Percentiles rank a stretch among this genome's conserved stretches.
phyloP scores from a whole-genome alignment of 2,329 filamentous ascomycete genomes.

The Atkinsonella hypoxylon region DNA sequence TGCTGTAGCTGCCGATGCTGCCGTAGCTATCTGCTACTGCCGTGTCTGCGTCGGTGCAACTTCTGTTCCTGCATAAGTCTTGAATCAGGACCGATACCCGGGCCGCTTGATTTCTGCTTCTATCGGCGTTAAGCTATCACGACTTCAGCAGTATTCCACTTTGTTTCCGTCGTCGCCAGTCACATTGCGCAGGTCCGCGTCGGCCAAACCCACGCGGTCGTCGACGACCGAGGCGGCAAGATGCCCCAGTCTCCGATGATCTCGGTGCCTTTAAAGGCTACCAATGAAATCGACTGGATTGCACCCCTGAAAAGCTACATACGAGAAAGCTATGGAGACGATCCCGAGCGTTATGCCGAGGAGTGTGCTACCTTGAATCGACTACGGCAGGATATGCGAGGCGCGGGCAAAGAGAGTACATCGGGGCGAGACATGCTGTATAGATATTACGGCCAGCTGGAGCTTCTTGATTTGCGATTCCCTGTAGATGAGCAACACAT shows the following conservation, averaged over 20 bases:
- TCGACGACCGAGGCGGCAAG: slow-evolving; percentile 8
- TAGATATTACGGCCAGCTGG: slow-evolving; percentile 93
- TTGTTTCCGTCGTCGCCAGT: background rate
- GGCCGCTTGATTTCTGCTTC: background rate
- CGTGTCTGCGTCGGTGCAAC: background rate
- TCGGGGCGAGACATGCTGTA: slow-evolving; percentile 89
- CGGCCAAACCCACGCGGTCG: background rate
- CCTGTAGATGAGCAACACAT: slow-evolving; percentile 98
- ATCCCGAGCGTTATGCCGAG: slow-evolving; percentile 89
- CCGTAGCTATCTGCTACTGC: slow-evolving; percentile 2
- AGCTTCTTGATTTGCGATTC: slow-evolving; percentile 86
- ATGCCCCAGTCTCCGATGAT: slow-evolving; percentile 93
- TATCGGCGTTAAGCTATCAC: background rate
- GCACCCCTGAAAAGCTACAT: slow-evolving; percentile 88
- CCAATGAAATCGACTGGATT: slow-evolving; percentile 98
- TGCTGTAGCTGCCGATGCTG: slow-evolving; percentile 3
- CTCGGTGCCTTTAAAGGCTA: slow-evolving; percentile 81
- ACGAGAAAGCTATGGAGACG: slow-evolving; percentile 84
- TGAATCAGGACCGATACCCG: background rate
- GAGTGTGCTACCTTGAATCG: slow-evolving; percentile 93
- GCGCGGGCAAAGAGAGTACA: slow-evolving; percentile 91
- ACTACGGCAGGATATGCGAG: slow-evolving; percentile 94
- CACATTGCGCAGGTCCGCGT: background rate
- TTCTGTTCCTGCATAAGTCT: background rate
- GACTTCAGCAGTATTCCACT: background rate